A percentile compares a stretch with the other conserved stretches of the same genome.
Evolutionary conservation across 306 rosid species (phyloP).

Genomic region (Vigna mungo): DNA sequence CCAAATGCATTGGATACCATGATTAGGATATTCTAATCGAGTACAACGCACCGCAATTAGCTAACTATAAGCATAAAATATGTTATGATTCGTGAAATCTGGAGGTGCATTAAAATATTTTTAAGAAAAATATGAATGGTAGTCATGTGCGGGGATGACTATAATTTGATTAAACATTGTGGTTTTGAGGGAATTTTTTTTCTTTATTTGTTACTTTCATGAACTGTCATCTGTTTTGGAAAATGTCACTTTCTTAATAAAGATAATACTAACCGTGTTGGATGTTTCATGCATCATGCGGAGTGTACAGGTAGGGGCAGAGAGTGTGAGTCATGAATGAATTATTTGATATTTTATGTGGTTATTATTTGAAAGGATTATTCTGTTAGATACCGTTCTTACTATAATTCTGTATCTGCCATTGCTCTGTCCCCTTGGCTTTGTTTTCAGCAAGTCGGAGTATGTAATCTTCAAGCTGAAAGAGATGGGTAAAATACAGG

Average conservation of each 20-base stretch:
- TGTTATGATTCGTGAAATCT: neutral
- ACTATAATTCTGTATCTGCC: constrained; percentile 5
- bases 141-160: constrained; percentile 9
- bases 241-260: constrained; percentile 35
- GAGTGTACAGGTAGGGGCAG: constrained; percentile 31
- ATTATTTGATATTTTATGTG: constrained; percentile 31
- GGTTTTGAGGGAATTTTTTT: constrained; percentile 6
- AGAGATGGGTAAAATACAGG: constrained; percentile 87
- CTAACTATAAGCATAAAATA: neutral
- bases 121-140: neutral
- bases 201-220: constrained; percentile 8
- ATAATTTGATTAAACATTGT: constrained; percentile 9
- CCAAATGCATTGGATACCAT: constrained; percentile 19
- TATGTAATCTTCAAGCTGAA: constrained; percentile 82
- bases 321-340: constrained; percentile 33
- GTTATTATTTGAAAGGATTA: constrained; percentile 20
- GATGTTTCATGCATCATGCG: constrained; percentile 32
- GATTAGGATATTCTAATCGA: constrained; percentile 36
- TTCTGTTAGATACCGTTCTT: constrained; percentile 23
- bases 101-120: neutral
- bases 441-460: constrained; percentile 74
- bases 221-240: constrained; percentile 23
- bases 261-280: neutral
- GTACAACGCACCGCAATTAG: neutral
- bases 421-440: neutral